Percentiles rank a stretch among this genome's conserved stretches.
Conservation (phyloP, 2,329 filamentous ascomycete genomes). For the Chrysosporium queenslandicum region DNA sequence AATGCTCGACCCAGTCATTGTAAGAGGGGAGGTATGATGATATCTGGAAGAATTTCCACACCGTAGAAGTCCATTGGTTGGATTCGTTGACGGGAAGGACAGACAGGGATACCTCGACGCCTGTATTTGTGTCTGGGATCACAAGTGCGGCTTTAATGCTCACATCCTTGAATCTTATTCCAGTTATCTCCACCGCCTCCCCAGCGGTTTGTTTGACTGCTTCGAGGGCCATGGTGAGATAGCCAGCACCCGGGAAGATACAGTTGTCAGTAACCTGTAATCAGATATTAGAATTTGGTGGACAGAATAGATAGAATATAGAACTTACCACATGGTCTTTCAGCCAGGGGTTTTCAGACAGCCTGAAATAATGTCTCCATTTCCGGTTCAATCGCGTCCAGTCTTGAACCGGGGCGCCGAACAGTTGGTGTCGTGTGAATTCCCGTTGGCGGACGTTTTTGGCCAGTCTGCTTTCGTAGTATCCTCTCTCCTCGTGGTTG, state of each 20-base stretch:
- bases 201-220: slow-evolving; percentile 18
- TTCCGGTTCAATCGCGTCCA: slow-evolving; percentile 21
- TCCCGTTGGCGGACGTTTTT: slow-evolving; percentile 19
- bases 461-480: slow-evolving; percentile 16
- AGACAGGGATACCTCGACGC: slow-evolving; percentile 25
- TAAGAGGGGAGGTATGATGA: slow-evolving; percentile 25
- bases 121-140: slow-evolving; percentile 25
- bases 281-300: background rate
- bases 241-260: slow-evolving; percentile 15
- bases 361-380: slow-evolving; percentile 21
- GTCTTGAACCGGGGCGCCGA: slow-evolving; percentile 21
- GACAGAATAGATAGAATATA: too few species aligned
- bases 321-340: slow-evolving; percentile 23
- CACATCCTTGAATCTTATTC: slow-evolving; percentile 19
- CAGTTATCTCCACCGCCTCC: slow-evolving; percentile 3
- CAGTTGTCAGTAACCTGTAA: slow-evolving; percentile 1
- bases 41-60: slow-evolving; percentile 26
- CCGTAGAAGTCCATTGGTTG: slow-evolving; percentile 16
- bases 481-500: slow-evolving; percentile 14
- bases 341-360: slow-evolving; percentile 27
- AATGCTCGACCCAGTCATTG: slow-evolving; percentile 31
- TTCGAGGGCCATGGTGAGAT: slow-evolving; percentile 15
- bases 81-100: slow-evolving; percentile 21
- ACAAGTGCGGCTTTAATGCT: slow-evolving; percentile 24
- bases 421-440: slow-evolving; percentile 7